Conservation (phyloP, 2,329 filamentous ascomycete genomes). For the Akanthomyces lecanii region DNA sequence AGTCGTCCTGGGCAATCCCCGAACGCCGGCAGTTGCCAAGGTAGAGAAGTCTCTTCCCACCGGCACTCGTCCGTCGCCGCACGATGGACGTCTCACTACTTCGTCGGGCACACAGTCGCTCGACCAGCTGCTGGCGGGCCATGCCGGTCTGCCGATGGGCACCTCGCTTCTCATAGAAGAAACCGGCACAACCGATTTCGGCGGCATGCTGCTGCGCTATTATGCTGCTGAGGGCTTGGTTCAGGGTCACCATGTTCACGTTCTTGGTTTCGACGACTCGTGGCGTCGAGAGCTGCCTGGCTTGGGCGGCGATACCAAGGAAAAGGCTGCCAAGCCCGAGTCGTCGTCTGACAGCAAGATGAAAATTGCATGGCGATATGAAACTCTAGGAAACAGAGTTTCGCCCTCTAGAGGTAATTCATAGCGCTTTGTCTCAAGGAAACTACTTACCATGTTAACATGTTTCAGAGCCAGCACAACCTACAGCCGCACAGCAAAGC, state of each 20-base stretch:
- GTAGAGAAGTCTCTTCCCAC: conserved; percentile 37
- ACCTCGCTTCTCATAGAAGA: conserved; percentile 80
- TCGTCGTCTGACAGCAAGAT: conserved; percentile 64
- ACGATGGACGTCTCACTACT: conserved; percentile 82
- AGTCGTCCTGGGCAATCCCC: conserved; percentile 42
- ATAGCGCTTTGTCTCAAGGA: neutral
- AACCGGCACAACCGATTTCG: conserved; percentile 89
- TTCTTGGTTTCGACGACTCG: conserved; percentile 71
- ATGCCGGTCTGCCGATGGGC: conserved; percentile 78
- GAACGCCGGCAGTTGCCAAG: conserved; percentile 22
- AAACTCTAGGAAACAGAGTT: conserved; percentile 67
- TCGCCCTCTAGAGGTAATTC: conserved; percentile 59
- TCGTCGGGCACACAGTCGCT: conserved; percentile 87
- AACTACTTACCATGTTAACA: neutral
- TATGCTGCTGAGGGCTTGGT: conserved; percentile 91
- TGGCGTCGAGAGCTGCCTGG: conserved; percentile 86
- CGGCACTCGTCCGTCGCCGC: conserved; percentile 73
- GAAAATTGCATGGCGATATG: conserved; percentile 99
- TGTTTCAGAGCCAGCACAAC: conserved; percentile 20
- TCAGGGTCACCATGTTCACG: conserved; percentile 84
- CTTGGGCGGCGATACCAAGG: conserved; percentile 43
- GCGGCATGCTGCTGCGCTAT: conserved; percentile 76
- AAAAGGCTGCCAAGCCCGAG: conserved; percentile 39
- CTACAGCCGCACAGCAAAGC: conserved; percentile 18
- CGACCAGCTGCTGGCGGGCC: conserved; percentile 79